phyloP scores from a whole-genome alignment of 2,329 filamentous ascomycete species.

The Kalaharituber pfeilii region DNA sequence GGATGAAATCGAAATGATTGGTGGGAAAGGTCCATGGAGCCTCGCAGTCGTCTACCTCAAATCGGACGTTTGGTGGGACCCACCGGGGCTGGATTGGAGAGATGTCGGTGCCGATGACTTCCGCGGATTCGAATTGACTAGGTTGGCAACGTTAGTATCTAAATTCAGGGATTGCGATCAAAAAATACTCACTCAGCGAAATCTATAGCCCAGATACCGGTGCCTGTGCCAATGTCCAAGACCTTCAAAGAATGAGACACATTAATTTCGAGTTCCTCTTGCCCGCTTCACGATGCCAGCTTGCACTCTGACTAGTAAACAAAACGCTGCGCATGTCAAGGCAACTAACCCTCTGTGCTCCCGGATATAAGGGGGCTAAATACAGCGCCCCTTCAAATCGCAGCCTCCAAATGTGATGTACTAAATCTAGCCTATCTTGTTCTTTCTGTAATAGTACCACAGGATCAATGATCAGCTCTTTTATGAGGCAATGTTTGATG shows the following conservation, averaged over 20 bases:
- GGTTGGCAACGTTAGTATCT: background rate
- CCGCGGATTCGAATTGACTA: conserved; percentile 16
- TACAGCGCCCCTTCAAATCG: conserved; percentile 30
- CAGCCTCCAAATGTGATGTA: conserved; percentile 20
- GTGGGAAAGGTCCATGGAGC: conserved; percentile 11
- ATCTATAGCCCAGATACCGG: conserved; percentile 39
- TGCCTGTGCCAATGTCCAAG: conserved; percentile 36
- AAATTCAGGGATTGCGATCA: background rate
- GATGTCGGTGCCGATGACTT: conserved; percentile 26
- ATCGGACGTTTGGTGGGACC: conserved; percentile 17
- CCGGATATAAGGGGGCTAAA: conserved; percentile 29
- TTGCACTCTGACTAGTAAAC: background rate
- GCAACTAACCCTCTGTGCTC: background rate
- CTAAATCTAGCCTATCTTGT: conserved; percentile 5
- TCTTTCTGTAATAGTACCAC: too few relatives aligned
- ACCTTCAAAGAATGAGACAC: conserved; percentile 29
- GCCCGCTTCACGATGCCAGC: too few relatives aligned
- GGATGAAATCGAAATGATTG: conserved; percentile 19
- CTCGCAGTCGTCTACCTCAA: conserved; percentile 17
- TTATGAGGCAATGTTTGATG: too few relatives aligned
- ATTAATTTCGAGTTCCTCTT: too few relatives aligned
- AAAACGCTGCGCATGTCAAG: background rate
- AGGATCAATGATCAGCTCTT: too few relatives aligned
- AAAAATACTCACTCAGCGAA: background rate
- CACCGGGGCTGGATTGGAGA: conserved; percentile 30